A percentile compares a stretch with the other conserved stretches of the same genome.
Conservation (phyloP, 164 flowering plant genomes). For the Vitis rupestris region DNA sequence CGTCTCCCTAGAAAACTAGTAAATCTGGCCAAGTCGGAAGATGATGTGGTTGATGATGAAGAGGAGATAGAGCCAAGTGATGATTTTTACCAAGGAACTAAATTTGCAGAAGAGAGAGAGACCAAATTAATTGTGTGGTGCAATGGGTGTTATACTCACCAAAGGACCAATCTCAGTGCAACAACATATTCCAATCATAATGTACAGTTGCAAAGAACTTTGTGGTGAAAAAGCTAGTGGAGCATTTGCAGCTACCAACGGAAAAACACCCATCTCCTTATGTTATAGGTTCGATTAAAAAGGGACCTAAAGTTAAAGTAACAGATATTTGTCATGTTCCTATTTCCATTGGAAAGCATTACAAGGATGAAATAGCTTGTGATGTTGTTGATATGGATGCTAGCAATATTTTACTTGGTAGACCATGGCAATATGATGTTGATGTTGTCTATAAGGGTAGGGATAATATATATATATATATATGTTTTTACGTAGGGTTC, state of each 20-base stretch:
- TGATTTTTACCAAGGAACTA: background rate
- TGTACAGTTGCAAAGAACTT: background rate
- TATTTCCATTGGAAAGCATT: constrained; percentile 2
- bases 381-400: too few species aligned
- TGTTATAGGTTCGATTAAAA: constrained; percentile 1
- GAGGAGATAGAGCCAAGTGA: background rate
- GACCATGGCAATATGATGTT: too few species aligned
- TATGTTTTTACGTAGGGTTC: too few species aligned
- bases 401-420: too few species aligned
- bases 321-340: background rate
- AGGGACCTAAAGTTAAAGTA: background rate
- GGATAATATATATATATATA: too few species aligned
- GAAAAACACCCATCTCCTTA: constrained; percentile 3
- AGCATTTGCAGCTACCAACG: background rate
- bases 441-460: too few species aligned
- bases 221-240: background rate
- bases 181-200: background rate
- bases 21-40: background rate
- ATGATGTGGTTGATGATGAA: background rate
- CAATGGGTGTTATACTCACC: background rate
- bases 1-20: background rate
- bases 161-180: background rate
- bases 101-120: background rate
- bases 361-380: too few species aligned
- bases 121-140: background rate